Evolutionary conservation across 306 rosid species (phyloP).

Genomic region (Carpinus fangiana): DNA sequence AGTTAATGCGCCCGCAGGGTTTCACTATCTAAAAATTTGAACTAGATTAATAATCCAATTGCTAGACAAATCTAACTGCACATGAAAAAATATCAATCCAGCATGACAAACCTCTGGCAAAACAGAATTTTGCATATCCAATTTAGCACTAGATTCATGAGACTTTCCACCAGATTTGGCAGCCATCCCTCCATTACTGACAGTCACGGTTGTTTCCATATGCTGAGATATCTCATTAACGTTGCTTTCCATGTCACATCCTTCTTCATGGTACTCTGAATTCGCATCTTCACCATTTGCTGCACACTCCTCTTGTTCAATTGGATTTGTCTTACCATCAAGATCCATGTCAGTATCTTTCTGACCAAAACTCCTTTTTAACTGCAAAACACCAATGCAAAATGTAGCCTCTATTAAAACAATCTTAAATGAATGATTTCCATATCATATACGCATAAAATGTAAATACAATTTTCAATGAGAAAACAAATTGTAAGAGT

Average conservation of each 20-base stretch:
- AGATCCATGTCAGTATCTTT: constrained; percentile 33
- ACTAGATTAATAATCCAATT: constrained; percentile 31
- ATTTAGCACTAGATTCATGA: constrained; percentile 41
- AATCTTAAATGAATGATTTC: constrained; percentile 20
- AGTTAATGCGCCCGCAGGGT: constrained; percentile 97
- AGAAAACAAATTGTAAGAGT: not conserved
- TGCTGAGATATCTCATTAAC: constrained; percentile 61
- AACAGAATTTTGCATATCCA: constrained; percentile 44
- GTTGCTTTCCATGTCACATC: constrained; percentile 39
- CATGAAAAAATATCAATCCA: constrained; percentile 26
- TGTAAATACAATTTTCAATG: not conserved
- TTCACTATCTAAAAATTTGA: constrained; percentile 60
- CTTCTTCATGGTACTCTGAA: constrained; percentile 45
- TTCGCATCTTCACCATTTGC: constrained; percentile 52
- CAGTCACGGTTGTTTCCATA: constrained; percentile 52
- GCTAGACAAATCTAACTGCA: constrained; percentile 23
- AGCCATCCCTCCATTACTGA: constrained; percentile 43
- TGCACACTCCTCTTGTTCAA: constrained; percentile 39
- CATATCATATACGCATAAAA: constrained; percentile 1
- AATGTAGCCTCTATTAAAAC: constrained; percentile 25
- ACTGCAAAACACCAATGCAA: constrained; percentile 44
- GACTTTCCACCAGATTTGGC: constrained; percentile 47
- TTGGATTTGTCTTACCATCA: constrained; percentile 41
- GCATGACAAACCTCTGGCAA: constrained; percentile 72
- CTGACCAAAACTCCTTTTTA: constrained; percentile 54